These are phyloP conservation scores for Curvularia hawaiiensis DNA, from an alignment of 2,329 filamentous ascomycete genomes.

Conservation along the genomic window DNA sequence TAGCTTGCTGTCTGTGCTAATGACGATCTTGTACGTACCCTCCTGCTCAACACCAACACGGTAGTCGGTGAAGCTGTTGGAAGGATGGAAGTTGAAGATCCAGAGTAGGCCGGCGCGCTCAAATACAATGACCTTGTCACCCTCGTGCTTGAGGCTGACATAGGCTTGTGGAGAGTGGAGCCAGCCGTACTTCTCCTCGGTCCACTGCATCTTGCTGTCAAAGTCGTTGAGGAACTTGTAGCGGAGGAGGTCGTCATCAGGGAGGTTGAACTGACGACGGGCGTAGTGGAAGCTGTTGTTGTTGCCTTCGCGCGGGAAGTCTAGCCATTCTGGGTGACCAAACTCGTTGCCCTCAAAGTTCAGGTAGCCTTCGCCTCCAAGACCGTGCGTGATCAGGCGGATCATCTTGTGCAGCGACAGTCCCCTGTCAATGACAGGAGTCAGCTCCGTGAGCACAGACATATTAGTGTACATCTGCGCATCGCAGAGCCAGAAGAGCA, in stretches of 20 bases:
- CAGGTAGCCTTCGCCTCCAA: conserved; percentile 95
- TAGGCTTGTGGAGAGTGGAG: conserved; percentile 84
- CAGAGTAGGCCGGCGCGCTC: conserved; percentile 89
- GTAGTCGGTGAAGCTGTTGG: conserved; percentile 87
- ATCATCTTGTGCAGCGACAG: conserved; percentile 98
- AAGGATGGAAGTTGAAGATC: conserved; percentile 94
- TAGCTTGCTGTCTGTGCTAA: conserved; percentile 77
- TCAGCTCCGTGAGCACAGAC: conserved; percentile 83
- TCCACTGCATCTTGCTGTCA: conserved; percentile 86
- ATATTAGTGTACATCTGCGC: conserved; percentile 98
- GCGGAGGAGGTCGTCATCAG: conserved; percentile 82
- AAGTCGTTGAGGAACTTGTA: conserved; percentile 95
- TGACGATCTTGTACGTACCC: conserved; percentile 84
- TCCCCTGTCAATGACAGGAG: conserved; percentile 85
- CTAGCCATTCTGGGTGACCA: conserved; percentile 97
- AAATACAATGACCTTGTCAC: conserved; percentile 94
- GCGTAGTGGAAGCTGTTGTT: conserved; percentile 94
- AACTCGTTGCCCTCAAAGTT: conserved; percentile 99
- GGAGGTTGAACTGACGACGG: conserved; percentile 88
- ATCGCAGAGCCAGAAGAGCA: conserved; percentile 98
- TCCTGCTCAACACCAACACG: conserved; percentile 83
- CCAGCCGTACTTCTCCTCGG: conserved; percentile 91
- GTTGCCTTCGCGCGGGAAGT: conserved; percentile 94
- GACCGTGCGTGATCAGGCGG: conserved; percentile 83
- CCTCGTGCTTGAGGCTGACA: conserved; percentile 90